These are phyloP conservation scores for Barnettozyma pratensis DNA, from an alignment of 805 yeast species.

Conservation along the genomic window DNA sequence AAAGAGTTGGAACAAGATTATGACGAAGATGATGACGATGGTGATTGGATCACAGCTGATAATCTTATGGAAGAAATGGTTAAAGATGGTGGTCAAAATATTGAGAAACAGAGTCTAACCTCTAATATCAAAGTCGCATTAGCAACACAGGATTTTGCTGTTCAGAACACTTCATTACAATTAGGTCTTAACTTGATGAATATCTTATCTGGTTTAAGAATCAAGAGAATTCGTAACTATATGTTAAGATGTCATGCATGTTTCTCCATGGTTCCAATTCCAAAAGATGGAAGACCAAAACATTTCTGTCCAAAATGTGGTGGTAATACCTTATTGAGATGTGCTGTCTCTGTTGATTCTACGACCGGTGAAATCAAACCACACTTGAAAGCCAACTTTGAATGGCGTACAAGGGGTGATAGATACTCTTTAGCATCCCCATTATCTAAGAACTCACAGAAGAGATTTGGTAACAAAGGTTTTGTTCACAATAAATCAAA, in stretches of 20 bases:
- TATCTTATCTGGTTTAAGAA: conserved; percentile 75
- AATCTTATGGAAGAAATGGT: conserved; percentile 66
- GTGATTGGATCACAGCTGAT: conserved; percentile 93
- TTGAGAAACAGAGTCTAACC: conserved; percentile 30
- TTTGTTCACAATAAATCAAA: conserved; percentile 66
- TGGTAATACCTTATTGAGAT: conserved; percentile 82
- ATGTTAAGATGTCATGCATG: conserved; percentile 98
- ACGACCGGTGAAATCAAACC: conserved; percentile 79
- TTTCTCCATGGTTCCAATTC: conserved; percentile 74
- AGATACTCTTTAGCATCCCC: conserved; percentile 84
- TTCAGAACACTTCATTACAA: conserved; percentile 91
- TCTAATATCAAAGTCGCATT: conserved; percentile 68
- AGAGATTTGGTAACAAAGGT: conserved; percentile 73
- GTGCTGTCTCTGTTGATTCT: conserved; percentile 82
- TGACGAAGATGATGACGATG: conserved; percentile 66
- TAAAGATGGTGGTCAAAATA: conserved; percentile 63
- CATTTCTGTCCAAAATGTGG: conserved; percentile 97
- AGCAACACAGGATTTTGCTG: conserved; percentile 95
- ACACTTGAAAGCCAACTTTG: conserved; percentile 84
- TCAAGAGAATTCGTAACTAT: conserved; percentile 79
- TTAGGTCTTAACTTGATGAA: conserved; percentile 85
- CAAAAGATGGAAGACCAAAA: conserved; percentile 66
- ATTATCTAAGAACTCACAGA: conserved; percentile 65
- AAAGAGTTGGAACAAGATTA: conserved; percentile 23
- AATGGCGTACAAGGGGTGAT: conserved; percentile 90